phyloP scores from a whole-genome alignment of 352 stramenopile genomes.

The Globisporangium radiosum region DNA sequence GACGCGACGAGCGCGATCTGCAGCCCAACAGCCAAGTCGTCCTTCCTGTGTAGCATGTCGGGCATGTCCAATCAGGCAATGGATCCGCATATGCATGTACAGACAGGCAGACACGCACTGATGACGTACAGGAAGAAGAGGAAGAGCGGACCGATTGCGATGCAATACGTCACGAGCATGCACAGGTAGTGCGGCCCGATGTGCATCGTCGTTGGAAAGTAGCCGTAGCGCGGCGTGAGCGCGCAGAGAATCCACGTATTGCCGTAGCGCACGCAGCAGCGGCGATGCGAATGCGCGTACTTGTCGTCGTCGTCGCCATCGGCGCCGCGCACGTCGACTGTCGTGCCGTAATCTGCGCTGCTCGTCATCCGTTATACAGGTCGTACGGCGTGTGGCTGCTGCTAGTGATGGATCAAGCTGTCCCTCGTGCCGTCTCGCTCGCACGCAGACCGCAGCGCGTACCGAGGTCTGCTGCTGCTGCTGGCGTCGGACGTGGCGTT shows the following conservation, averaged over 20 bases:
- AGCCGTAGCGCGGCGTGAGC: conserved; percentile 29
- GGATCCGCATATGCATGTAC: background rate
- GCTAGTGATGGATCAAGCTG: background rate
- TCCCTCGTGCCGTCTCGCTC: background rate
- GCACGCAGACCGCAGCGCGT: too few species aligned
- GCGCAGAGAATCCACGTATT: conserved; percentile 59
- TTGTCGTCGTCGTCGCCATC: conserved; percentile 10
- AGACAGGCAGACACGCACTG: background rate
- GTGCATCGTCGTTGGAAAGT: conserved; percentile 59
- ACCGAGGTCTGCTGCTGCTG: too few species aligned
- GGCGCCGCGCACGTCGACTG: conserved; percentile 1
- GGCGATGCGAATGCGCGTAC: conserved; percentile 1
- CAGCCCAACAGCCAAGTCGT: conserved; percentile 31
- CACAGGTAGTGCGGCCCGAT: conserved; percentile 64
- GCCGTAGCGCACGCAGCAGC: conserved; percentile 49
- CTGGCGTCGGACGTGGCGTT: too few species aligned
- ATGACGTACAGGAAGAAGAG: conserved; percentile 40
- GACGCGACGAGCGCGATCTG: conserved; percentile 43
- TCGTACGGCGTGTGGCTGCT: background rate
- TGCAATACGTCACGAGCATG: conserved; percentile 72
- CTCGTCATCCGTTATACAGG: background rate
- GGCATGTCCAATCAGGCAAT: background rate
- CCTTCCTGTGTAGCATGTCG: conserved; percentile 12
- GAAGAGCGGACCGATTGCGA: conserved; percentile 46
- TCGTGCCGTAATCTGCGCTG: conserved; percentile 9